phyloP scores from a whole-genome alignment of 2,329 filamentous ascomycete genomes.

The Fusarium oligoseptatum region DNA sequence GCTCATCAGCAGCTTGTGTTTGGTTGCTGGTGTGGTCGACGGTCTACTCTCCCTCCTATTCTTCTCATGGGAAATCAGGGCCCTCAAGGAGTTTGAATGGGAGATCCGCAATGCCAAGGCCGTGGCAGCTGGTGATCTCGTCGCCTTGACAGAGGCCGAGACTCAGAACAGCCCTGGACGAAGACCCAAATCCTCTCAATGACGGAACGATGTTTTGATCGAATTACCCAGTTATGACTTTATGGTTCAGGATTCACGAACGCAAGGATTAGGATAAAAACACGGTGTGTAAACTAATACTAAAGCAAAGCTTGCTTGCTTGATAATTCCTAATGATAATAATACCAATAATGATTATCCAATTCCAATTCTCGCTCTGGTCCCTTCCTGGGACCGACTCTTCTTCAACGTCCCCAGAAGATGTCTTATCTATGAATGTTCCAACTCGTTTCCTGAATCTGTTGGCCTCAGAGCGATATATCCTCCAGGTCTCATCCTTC shows the following conservation, averaged over 20 bases:
- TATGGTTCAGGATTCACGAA: constrained; percentile 40
- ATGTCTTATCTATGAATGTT: not conserved
- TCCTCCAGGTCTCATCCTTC: constrained; percentile 59
- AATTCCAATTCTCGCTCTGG: not conserved
- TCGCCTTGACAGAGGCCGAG: constrained; percentile 37
- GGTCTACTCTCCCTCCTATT: constrained; percentile 90
- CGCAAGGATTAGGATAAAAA: constrained; percentile 34
- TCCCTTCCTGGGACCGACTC: not conserved
- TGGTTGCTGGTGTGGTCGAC: constrained; percentile 83
- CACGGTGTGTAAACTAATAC: constrained; percentile 11
- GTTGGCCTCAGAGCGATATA: constrained; percentile 41
- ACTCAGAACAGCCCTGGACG: constrained; percentile 18
- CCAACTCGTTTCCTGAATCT: constrained; percentile 2
- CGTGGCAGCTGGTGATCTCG: constrained; percentile 50
- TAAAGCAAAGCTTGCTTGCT: constrained; percentile 39
- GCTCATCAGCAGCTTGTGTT: constrained; percentile 81
- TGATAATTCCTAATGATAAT: constrained; percentile 47
- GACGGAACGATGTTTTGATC: constrained; percentile 16
- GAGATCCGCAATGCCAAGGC: constrained; percentile 81
- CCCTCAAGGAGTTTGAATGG: constrained; percentile 92
- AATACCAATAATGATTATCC: constrained; percentile 21
- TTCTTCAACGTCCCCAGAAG: not conserved
- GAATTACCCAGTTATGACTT: constrained; percentile 29
- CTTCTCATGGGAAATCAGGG: constrained; percentile 84
- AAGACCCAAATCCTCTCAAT: constrained; percentile 36